Evolutionary conservation across 1,139 yeast genomes (phyloP).

Genomic region (Saccharomyces hybrid): DNA sequence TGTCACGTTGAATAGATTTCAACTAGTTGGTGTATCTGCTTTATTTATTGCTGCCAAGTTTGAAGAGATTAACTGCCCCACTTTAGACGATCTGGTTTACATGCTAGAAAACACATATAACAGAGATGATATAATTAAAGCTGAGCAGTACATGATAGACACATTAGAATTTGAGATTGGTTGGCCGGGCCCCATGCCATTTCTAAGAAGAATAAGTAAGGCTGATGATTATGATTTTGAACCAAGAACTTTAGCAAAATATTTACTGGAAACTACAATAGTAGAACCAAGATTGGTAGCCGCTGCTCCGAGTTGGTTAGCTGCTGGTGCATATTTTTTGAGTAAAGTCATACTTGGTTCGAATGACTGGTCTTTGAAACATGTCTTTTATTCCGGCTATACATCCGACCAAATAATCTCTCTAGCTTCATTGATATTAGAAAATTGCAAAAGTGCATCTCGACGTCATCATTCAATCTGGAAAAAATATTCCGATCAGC

Average conservation of each 20-base stretch:
- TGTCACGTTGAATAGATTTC: conserved; percentile 76
- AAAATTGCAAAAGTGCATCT: conserved; percentile 61
- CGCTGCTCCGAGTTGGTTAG: conserved; percentile 87
- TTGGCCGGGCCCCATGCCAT: conserved; percentile 97
- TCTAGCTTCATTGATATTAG: conserved; percentile 60
- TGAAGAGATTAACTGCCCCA: conserved; percentile 93
- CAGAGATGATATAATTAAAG: conserved; percentile 72
- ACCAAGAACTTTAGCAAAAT: conserved; percentile 85
- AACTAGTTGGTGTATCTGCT: conserved; percentile 92
- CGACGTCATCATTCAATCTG: conserved; percentile 72
- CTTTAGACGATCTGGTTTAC: conserved; percentile 84
- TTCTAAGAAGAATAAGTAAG: conserved; percentile 80
- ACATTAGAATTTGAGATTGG: conserved; percentile 87
- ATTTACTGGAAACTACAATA: conserved; percentile 76
- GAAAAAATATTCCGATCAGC: conserved; percentile 54
- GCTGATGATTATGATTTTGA: conserved; percentile 94
- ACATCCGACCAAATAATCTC: conserved; percentile 75
- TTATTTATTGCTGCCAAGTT: conserved; percentile 90
- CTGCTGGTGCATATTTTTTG: conserved; percentile 85
- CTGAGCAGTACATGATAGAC: conserved; percentile 88
- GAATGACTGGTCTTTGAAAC: conserved; percentile 67
- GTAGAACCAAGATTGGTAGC: conserved; percentile 86
- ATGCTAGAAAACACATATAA: conserved; percentile 87
- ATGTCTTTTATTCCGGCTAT: conserved; percentile 85
- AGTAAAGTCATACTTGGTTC: conserved; percentile 57